These are phyloP conservation scores for Lophium mytilinum DNA, from an alignment of 495 filamentous ascomycete species.

Conservation along the genomic window DNA sequence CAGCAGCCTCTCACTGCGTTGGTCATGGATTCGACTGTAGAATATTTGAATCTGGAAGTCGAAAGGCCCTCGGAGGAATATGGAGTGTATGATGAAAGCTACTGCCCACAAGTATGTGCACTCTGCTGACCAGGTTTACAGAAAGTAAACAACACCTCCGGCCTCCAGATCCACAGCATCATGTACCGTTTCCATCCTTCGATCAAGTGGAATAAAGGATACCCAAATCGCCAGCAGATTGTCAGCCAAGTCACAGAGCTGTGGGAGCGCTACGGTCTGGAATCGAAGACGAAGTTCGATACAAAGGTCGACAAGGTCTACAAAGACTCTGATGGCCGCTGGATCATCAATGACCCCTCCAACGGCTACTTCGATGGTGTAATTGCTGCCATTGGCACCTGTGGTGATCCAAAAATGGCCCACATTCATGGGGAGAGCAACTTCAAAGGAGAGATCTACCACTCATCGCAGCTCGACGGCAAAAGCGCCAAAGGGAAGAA, in stretches of 20 bases:
- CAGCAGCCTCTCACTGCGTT: constrained; percentile 73
- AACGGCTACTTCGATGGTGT: constrained; percentile 71
- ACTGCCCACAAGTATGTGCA: background rate
- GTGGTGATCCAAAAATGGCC: constrained; percentile 68
- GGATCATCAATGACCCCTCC: constrained; percentile 67
- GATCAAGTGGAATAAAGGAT: constrained; percentile 61
- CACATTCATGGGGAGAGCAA: constrained; percentile 26
- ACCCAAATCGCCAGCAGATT: constrained; percentile 68
- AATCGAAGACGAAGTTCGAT: constrained; percentile 62
- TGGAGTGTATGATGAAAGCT: constrained; percentile 57
- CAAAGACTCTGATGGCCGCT: constrained; percentile 58
- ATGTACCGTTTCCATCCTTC: constrained; percentile 89
- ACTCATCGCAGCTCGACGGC: constrained; percentile 24
- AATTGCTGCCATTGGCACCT: constrained; percentile 68
- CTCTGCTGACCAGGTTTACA: constrained; percentile 24
- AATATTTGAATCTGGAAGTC: constrained; percentile 63
- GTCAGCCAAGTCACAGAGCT: constrained; percentile 59
- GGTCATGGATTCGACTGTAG: constrained; percentile 79
- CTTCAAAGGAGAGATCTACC: constrained; percentile 29
- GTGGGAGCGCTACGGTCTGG: constrained; percentile 68
- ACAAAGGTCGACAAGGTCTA: constrained; percentile 59
- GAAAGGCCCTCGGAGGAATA: constrained; percentile 65
- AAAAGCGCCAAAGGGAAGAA: constrained; percentile 25
- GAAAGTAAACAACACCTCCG: constrained; percentile 75
- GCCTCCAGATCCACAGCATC: constrained; percentile 72